phyloP scores from a whole-genome alignment of 352 stramenopile species.

The Phytophthora lateralis region DNA sequence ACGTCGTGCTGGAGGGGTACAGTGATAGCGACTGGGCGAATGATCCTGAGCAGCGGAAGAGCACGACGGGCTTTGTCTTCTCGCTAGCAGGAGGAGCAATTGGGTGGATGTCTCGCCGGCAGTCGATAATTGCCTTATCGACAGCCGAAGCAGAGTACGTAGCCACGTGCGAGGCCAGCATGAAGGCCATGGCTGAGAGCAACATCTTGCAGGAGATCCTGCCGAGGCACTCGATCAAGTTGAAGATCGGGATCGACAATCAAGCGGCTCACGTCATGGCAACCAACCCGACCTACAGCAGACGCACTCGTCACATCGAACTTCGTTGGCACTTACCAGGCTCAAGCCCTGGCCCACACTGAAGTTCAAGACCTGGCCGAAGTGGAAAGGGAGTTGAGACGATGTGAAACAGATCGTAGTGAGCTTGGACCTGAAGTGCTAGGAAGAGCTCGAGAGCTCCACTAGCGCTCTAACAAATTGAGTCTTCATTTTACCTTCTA shows the following conservation, averaged over 20 bases:
- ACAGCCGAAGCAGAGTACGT: slow-evolving; percentile 16
- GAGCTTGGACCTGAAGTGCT: no score
- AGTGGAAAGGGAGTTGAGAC: no score
- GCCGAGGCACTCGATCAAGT: background rate
- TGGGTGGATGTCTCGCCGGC: slow-evolving; percentile 4
- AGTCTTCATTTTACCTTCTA: no score
- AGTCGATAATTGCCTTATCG: slow-evolving; percentile 8
- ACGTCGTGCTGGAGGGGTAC: slow-evolving; percentile 1
- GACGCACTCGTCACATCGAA: slow-evolving; percentile 7
- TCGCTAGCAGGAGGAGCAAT: slow-evolving; percentile 10
- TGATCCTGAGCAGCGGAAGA: slow-evolving; percentile 5
- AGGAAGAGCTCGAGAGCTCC: no score
- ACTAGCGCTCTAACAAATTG: no score
- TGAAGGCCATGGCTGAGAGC: slow-evolving; percentile 1
- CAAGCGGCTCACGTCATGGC: slow-evolving; percentile 7
- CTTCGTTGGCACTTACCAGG: slow-evolving; percentile 11
- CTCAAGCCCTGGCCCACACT: no score
- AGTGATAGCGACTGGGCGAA: slow-evolving; percentile 18
- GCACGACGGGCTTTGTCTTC: slow-evolving; percentile 12
- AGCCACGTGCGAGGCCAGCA: slow-evolving; percentile 9
- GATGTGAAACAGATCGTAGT: no score
- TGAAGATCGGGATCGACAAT: slow-evolving; percentile 14
- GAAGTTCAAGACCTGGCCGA: no score
- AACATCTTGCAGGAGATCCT: slow-evolving; percentile 13
- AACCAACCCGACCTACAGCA: slow-evolving; percentile 7